Conservation (phyloP, 768 basidiomycete genomes). For the Brasilioporus rufonigricans region DNA sequence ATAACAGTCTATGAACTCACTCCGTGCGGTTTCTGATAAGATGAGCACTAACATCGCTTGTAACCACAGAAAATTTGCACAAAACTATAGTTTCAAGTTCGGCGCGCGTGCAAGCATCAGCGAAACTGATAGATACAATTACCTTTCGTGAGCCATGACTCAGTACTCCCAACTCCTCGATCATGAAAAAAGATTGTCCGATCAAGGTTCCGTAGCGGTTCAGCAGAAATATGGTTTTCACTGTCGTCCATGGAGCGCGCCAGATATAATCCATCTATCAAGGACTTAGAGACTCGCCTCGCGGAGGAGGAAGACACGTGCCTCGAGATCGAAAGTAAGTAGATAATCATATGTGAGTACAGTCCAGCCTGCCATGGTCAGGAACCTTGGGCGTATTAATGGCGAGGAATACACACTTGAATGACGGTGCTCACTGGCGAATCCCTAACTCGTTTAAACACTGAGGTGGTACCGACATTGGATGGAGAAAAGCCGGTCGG, state of each 20-base stretch:
- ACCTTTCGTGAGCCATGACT: conserved; percentile 5
- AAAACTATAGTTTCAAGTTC: conserved; percentile 6
- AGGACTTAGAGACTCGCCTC: neutral
- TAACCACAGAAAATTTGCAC: neutral
- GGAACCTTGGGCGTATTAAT: neutral
- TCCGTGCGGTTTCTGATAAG: conserved; percentile 9
- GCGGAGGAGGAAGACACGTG: neutral
- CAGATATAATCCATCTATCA: too few relatives aligned
- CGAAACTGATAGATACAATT: neutral
- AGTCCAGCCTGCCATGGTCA: conserved; percentile 1
- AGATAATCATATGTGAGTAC: conserved; percentile 7
- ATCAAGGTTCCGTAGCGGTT: conserved; percentile 3
- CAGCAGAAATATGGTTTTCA: conserved; percentile 7
- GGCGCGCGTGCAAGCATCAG: neutral
- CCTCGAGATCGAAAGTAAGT: too few relatives aligned
- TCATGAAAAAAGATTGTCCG: conserved; percentile 3
- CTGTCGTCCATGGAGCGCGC: neutral
- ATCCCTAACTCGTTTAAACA: too few relatives aligned
- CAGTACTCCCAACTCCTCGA: conserved; percentile 15
- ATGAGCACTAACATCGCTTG: neutral
- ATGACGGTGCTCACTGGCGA: neutral
- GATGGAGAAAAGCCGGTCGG: too few relatives aligned
- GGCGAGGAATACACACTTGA: neutral
- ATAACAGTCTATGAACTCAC: neutral
- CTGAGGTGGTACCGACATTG: too few relatives aligned